Conservation (phyloP, 108 stramenopile genomes). For the Bacterosira constricta region DNA sequence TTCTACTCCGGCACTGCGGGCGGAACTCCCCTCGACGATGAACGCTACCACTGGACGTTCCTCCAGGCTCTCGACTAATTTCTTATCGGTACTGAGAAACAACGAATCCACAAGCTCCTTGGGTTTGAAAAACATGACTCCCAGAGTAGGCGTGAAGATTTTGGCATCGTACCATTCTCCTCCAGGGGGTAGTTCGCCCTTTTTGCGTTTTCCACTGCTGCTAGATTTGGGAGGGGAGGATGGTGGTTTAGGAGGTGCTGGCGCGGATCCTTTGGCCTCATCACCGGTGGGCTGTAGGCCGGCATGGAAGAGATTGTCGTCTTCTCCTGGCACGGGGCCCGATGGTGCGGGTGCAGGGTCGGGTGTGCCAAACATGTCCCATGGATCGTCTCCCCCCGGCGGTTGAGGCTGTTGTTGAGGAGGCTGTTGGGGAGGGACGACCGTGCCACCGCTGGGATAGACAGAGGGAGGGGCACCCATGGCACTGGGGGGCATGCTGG, state of each 20-base stretch:
- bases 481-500: not conserved
- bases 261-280: not conserved
- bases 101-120: conserved; percentile 85
- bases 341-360: conserved; percentile 24
- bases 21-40: conserved; percentile 86
- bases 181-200: conserved; percentile 80
- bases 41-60: conserved; percentile 91
- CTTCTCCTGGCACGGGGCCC: not conserved
- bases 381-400: conserved; percentile 59
- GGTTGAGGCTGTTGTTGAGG: conserved; percentile 18
- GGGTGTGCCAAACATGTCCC: conserved; percentile 70
- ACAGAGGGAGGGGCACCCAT: conserved; percentile 12
- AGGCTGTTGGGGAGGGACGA: conserved; percentile 47
- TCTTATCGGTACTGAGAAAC: conserved; percentile 77
- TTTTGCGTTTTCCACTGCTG: conserved; percentile 21
- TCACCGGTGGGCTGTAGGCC: not conserved
- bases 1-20: conserved; percentile 82
- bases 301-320: conserved; percentile 36
- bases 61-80: conserved; percentile 66
- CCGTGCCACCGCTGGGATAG: conserved; percentile 28
- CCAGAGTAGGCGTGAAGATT: conserved; percentile 90
- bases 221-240: not conserved
- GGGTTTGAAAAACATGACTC: conserved; percentile 95
- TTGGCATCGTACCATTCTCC: conserved; percentile 91
- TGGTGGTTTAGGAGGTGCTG: not conserved